Conservation (phyloP, 768 basidiomycete species). For the Lentinula detonsa region DNA sequence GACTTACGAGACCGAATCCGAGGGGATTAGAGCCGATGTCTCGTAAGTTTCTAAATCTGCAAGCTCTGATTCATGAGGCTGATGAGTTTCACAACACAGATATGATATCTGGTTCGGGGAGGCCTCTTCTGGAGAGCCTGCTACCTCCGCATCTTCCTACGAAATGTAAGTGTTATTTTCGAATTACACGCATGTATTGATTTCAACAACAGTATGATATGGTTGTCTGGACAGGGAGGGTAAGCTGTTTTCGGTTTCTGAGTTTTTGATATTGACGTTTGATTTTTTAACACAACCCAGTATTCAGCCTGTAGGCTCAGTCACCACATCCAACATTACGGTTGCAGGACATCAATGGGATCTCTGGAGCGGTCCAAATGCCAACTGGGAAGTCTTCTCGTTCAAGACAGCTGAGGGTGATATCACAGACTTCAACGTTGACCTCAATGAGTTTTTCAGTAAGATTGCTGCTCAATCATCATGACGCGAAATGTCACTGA, state of each 20-base stretch:
- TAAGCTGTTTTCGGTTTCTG: slow-evolving; percentile 16
- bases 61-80: not conserved
- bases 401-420: slow-evolving; percentile 45
- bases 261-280: not conserved
- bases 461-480: slow-evolving; percentile 11
- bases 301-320: slow-evolving; percentile 51
- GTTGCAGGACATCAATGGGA: slow-evolving; percentile 50
- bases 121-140: slow-evolving; percentile 36
- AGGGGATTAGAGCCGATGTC: slow-evolving; percentile 48
- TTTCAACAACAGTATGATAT: slow-evolving; percentile 41
- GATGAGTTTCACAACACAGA: slow-evolving; percentile 14
- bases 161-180: slow-evolving; percentile 38
- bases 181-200: not conserved
- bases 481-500: not conserved
- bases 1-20: slow-evolving; percentile 37
- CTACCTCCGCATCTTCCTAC: slow-evolving; percentile 39
- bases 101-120: slow-evolving; percentile 53
- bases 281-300: slow-evolving; percentile 18
- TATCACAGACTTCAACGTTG: slow-evolving; percentile 44
- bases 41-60: slow-evolving; percentile 22
- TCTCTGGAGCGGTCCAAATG: slow-evolving; percentile 48
- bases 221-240: slow-evolving; percentile 54
- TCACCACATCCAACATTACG: slow-evolving; percentile 30
- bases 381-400: slow-evolving; percentile 50
- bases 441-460: slow-evolving; percentile 54